Conservation (phyloP, 371 early-diverging fungal genomes). For the Mortierella sp. region DNA sequence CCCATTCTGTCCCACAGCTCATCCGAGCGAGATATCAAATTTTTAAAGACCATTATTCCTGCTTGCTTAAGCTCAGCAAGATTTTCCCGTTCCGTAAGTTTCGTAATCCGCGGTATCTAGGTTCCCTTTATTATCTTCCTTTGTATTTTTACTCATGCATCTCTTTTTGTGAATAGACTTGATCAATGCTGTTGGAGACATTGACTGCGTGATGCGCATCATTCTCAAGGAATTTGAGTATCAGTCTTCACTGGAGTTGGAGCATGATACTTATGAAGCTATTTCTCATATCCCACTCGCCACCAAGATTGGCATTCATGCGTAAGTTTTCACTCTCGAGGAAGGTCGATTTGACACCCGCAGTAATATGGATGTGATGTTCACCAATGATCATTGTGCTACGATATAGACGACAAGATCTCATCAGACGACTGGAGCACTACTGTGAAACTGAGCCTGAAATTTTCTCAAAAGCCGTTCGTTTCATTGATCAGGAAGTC, state of each 20-base stretch:
- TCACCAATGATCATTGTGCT: background rate
- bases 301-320: conserved; percentile 74
- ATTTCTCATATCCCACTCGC: conserved; percentile 78
- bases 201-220: conserved; percentile 74
- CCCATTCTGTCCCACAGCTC: conserved; percentile 36
- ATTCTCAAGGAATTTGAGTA: conserved; percentile 78
- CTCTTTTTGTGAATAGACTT: conserved; percentile 57
- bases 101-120: background rate
- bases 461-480: conserved; percentile 63
- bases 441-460: conserved; percentile 70
- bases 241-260: conserved; percentile 74
- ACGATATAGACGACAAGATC: conserved; percentile 59
- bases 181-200: conserved; percentile 74
- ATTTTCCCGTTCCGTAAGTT: conserved; percentile 79
- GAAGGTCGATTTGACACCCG: background rate
- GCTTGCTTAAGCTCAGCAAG: conserved; percentile 70
- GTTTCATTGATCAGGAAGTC: conserved; percentile 68
- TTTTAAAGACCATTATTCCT: conserved; percentile 76
- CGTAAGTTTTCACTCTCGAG: conserved; percentile 26
- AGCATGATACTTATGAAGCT: conserved; percentile 72
- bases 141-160: background rate
- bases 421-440: conserved; percentile 72
- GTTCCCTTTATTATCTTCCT: no score
- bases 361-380: background rate
- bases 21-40: conserved; percentile 76